Conservation (phyloP, 106 monocot genomes). For the Dendrobium chrysotoxum region DNA sequence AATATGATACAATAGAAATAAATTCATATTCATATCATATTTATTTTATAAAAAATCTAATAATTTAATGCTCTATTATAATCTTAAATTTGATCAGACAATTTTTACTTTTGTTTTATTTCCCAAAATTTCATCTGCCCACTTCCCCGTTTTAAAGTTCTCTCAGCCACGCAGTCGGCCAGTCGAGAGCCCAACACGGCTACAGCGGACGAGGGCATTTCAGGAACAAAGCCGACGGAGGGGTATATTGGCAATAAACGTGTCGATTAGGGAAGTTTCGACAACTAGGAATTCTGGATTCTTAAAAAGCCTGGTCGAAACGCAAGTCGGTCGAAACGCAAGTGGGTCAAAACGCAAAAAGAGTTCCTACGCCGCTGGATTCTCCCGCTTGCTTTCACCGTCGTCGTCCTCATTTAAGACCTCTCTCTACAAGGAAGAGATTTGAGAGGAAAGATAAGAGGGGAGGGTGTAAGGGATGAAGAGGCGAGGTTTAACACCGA, state of each 20-base stretch:
- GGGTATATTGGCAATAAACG: background rate
- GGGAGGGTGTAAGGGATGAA: constrained; percentile 12
- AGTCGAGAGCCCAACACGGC: no score
- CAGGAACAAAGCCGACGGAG: background rate
- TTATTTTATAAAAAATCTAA: no score
- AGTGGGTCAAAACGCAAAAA: background rate
- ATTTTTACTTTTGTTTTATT: no score
- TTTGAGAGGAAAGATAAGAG: constrained; percentile 1
- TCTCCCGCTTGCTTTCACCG: background rate
- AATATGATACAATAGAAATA: no score
- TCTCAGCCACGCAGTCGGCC: no score
- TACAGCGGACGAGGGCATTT: background rate
- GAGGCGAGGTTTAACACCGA: constrained; percentile 24
- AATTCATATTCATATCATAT: no score
- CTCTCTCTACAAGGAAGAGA: background rate
- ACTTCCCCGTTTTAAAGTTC: no score
- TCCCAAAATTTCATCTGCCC: no score
- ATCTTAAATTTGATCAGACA: no score
- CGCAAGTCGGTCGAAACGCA: background rate
- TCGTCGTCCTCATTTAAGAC: background rate
- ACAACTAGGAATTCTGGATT: background rate
- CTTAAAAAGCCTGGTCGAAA: background rate
- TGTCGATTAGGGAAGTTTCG: background rate
- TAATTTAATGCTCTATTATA: no score
- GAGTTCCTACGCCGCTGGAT: background rate